These are phyloP conservation scores for Chaetomiaceae sp. DNA, from an alignment of 2,329 filamentous ascomycete species.

Conservation along the genomic window DNA sequence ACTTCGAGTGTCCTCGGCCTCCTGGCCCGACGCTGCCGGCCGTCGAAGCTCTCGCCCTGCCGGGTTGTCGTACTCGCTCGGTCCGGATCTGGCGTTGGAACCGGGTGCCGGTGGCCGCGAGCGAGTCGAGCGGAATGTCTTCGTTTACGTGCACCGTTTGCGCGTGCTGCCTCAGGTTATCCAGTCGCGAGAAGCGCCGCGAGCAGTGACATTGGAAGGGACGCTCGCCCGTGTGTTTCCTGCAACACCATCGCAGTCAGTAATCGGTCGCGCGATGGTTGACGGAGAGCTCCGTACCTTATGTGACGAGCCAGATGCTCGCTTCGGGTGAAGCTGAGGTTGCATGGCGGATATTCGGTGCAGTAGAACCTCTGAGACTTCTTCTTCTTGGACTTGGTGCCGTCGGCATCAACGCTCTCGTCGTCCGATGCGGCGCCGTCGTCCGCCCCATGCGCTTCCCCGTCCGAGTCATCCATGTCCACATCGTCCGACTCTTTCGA, in stretches of 20 bases:
- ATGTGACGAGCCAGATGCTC: slow-evolving; percentile 95
- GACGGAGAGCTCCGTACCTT: slow-evolving; percentile 47
- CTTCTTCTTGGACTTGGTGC: slow-evolving; percentile 83
- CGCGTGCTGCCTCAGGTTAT: slow-evolving; percentile 93
- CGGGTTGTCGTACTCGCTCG: slow-evolving; percentile 71
- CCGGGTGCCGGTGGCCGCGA: slow-evolving; percentile 84
- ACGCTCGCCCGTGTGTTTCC: slow-evolving; percentile 95
- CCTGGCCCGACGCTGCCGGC: slow-evolving; percentile 66
- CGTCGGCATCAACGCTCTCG: slow-evolving; percentile 57
- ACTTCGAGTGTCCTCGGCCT: slow-evolving; percentile 75
- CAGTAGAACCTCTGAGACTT: slow-evolving; percentile 96
- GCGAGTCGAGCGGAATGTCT: slow-evolving; percentile 87
- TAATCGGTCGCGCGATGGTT: slow-evolving; percentile 3
- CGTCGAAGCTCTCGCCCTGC: slow-evolving; percentile 70
- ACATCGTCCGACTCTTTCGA: slow-evolving; percentile 63
- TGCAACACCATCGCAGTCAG: slow-evolving; percentile 30
- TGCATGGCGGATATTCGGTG: slow-evolving; percentile 89
- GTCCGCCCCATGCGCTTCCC: slow-evolving; percentile 46
- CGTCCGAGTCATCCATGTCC: slow-evolving; percentile 71
- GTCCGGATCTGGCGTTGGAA: slow-evolving; percentile 90
- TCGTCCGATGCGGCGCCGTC: slow-evolving; percentile 56
- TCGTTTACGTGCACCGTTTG: slow-evolving; percentile 98
- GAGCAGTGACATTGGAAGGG: slow-evolving; percentile 96
- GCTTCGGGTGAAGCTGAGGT: slow-evolving; percentile 88
- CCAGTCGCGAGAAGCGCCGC: slow-evolving; percentile 83